phyloP scores from a whole-genome alignment of 1,284 basidiomycete species.

The Malassezia brasiliensis region DNA sequence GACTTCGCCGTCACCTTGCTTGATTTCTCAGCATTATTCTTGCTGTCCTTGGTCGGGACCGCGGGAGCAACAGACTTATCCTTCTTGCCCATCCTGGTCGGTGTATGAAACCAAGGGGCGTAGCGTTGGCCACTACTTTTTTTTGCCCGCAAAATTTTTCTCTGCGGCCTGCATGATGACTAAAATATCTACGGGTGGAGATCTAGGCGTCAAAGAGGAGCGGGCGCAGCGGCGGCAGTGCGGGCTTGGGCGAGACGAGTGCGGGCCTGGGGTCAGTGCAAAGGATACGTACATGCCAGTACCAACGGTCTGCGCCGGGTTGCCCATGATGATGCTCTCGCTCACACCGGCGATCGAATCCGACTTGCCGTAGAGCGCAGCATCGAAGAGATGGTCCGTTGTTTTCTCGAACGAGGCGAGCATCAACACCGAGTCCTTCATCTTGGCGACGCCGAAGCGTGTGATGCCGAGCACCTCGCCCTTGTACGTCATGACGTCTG shows the following conservation, averaged over 20 bases:
- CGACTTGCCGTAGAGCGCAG: constrained; percentile 87
- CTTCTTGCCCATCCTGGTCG: constrained; percentile 16
- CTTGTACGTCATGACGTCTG: constrained; percentile 99
- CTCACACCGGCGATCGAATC: constrained; percentile 92
- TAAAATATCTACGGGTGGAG: constrained; percentile 14
- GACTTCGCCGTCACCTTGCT: constrained; percentile 8
- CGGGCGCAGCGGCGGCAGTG: constrained; percentile 25
- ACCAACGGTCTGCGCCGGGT: constrained; percentile 87
- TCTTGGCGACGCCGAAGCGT: constrained; percentile 98
- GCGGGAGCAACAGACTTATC: constrained; percentile 10
- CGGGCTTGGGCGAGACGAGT: constrained; percentile 26
- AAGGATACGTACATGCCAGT: constrained; percentile 57
- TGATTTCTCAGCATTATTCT: constrained; percentile 4
- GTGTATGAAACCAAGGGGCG: not conserved
- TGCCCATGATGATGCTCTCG: constrained; percentile 99
- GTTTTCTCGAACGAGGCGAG: constrained; percentile 99
- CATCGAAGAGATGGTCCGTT: constrained; percentile 96
- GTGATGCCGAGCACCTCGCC: constrained; percentile 98
- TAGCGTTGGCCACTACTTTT: not conserved
- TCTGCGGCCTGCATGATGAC: constrained; percentile 10
- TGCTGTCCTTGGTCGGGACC: not conserved
- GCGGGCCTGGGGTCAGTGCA: constrained; percentile 18
- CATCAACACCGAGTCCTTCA: constrained; percentile 99
- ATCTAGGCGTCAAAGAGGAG: constrained; percentile 32
- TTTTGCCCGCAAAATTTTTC: constrained; percentile 6